Evolutionary conservation across 1,284 basidiomycete genomes (phyloP), one percentile per base, ranked within the genome.

Genomic region (Ustilago trichophora): DNA sequence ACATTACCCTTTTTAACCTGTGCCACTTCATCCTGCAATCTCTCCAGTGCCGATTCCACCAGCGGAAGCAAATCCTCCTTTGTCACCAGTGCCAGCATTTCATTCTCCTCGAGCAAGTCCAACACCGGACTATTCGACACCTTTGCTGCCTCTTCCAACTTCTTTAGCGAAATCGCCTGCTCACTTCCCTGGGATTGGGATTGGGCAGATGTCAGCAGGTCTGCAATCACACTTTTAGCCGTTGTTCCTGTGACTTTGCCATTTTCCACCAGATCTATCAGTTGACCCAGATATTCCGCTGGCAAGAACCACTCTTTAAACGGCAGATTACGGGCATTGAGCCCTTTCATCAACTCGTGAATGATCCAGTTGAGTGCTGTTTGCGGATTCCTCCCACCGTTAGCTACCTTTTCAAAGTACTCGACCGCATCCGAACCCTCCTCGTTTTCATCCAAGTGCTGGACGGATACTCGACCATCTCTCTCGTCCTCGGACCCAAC

Each of bases 361-460:
- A 77, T 71, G 36, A 74, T 78, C 94, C 93, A 97, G 80, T 97
- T 97, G 24, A 90, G 86, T 6, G 89, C 91, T 5, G 86, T 83
- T 25, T 72, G 70, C 1, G 76, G 49, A 21, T 66, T 59, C 8
- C 74, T 36, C 2, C 70, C 72, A n/a, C n/a, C n/a, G 11, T 40
- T 16, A 0, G 73, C 74, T 4, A 78, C 59, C 16, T 33, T 38
- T 44, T 80, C 78, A 45, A 78, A 77, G 47, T 70, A 78, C 16
- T 67, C 73, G 24, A 80, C 76, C 12, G 78, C 73, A 35, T 75
- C 67, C 15, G 46, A 33, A 22, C 36, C 27, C 18, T 26, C 21
- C 29, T 38, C 24, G 9, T 27, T 15, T 11, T 19, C 37, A 0
- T 51, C 43, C 6, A 5, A 16, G 7, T 31, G 22, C 3, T 26